Evolutionary conservation across 345 rosid species (phyloP).

Genomic region (Pistacia vera): DNA sequence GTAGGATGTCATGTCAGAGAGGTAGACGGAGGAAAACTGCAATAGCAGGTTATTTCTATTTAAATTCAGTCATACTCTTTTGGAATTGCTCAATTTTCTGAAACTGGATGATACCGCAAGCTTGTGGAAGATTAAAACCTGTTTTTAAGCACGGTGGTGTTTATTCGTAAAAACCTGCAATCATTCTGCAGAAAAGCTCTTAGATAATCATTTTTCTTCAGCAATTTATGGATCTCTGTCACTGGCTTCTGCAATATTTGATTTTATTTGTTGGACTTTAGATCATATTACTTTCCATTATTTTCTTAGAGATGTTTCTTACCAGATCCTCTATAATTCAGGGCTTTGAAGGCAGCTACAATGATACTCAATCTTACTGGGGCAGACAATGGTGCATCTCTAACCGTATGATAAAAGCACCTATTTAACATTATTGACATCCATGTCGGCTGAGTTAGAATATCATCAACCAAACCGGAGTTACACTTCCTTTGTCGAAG

Average conservation of each 20-base stretch:
- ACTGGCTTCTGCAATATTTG: not conserved
- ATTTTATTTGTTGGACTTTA: not conserved
- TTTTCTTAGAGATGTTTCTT: not conserved
- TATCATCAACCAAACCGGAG: not conserved
- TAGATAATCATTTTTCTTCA: not conserved
- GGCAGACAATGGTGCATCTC: slow-evolving; percentile 92
- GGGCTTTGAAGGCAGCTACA: slow-evolving; percentile 91
- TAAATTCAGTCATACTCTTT: too few species aligned
- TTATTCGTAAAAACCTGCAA: too few species aligned
- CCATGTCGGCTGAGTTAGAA: too few species aligned
- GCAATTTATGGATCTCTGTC: not conserved
- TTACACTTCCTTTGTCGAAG: not conserved
- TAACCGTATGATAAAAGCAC: slow-evolving; percentile 59
- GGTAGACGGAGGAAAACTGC: too few species aligned
- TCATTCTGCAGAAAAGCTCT: too few species aligned
- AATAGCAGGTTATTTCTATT: too few species aligned
- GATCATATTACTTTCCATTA: not conserved
- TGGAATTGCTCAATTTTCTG: too few species aligned
- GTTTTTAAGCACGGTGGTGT: too few species aligned
- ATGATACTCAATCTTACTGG: slow-evolving; percentile 82
- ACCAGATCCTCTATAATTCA: slow-evolving; percentile 19
- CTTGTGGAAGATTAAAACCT: too few species aligned
- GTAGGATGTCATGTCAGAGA: too few species aligned
- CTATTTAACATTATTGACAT: not conserved
- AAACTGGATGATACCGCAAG: too few species aligned